Conservation (phyloP, 2,329 filamentous ascomycete genomes). For the Lasiodiplodia sp. region DNA sequence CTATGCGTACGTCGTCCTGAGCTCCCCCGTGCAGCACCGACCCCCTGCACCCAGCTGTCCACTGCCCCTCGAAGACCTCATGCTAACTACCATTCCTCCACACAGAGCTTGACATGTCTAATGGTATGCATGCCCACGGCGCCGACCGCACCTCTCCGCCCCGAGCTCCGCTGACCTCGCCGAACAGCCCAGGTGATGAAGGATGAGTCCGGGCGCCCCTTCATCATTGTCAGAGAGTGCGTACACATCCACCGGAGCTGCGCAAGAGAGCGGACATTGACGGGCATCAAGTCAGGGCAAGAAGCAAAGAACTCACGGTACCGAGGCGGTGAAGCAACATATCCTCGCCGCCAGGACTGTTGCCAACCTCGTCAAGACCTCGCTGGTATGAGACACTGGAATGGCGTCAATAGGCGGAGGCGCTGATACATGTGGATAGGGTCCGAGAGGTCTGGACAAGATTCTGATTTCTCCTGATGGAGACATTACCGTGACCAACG, state of each 20-base stretch:
- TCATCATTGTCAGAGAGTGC: slow-evolving; percentile 98
- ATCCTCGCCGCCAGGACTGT: slow-evolving; percentile 96
- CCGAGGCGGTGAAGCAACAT: slow-evolving; percentile 96
- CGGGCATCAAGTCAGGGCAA: slow-evolving; percentile 76
- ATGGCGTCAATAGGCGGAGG: neutral
- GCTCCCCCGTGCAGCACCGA: slow-evolving; percentile 28
- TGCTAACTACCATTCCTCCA: slow-evolving; percentile 38
- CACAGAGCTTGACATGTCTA: slow-evolving; percentile 81
- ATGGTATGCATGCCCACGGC: slow-evolving; percentile 64
- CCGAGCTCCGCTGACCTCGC: slow-evolving; percentile 32
- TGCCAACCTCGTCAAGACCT: slow-evolving; percentile 96
- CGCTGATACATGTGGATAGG: slow-evolving; percentile 52
- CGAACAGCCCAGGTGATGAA: slow-evolving; percentile 77
- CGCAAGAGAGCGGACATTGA: slow-evolving; percentile 40
- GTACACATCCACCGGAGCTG: slow-evolving; percentile 46
- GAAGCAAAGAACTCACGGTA: slow-evolving; percentile 97
- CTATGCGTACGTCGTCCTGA: slow-evolving; percentile 48
- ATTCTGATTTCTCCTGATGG: slow-evolving; percentile 98
- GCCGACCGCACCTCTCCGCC: neutral
- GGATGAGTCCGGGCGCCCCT: slow-evolving; percentile 95
- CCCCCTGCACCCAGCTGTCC: slow-evolving; percentile 26
- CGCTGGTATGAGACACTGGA: slow-evolving; percentile 64
- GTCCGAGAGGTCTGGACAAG: slow-evolving; percentile 95
- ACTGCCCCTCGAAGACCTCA: neutral
- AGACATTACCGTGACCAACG: slow-evolving; percentile 99